Percentiles rank a stretch among this genome's conserved stretches.
Evolutionary conservation across 1,284 basidiomycete species (phyloP).

Genomic region (Phylloporus sp.): DNA sequence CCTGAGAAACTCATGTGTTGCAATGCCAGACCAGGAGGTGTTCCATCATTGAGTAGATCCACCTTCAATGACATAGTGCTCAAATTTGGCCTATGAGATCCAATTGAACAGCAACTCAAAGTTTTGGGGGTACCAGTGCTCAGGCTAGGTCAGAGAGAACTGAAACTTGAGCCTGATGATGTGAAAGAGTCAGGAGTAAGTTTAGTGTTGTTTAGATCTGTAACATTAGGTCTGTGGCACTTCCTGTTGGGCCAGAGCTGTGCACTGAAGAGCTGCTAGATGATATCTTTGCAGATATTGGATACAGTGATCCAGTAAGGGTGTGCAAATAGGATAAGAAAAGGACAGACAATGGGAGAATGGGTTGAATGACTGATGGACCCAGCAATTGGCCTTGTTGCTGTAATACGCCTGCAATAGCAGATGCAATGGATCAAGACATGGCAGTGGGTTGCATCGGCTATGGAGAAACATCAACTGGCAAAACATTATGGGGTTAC

Average conservation of each 20-base stretch:
- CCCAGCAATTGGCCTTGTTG: constrained; percentile 23
- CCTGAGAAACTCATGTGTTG: constrained; percentile 30
- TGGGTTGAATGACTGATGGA: constrained; percentile 24
- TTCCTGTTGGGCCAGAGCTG: constrained; percentile 22
- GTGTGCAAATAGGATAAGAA: constrained; percentile 34
- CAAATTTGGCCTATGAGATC: constrained; percentile 28
- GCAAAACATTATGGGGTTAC: constrained; percentile 38
- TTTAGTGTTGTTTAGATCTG: constrained; percentile 33
- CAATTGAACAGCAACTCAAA: constrained; percentile 30
- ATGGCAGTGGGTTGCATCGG: constrained; percentile 15
- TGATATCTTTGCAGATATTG: constrained; percentile 20
- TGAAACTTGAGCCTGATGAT: constrained; percentile 31
- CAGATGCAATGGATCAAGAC: constrained; percentile 26
- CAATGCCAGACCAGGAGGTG: constrained; percentile 19
- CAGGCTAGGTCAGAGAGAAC: constrained; percentile 30
- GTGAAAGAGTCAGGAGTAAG: constrained; percentile 30
- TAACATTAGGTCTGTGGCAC: constrained; percentile 25
- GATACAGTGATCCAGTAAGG: constrained; percentile 33
- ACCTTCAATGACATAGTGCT: constrained; percentile 23
- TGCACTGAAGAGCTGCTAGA: constrained; percentile 28
- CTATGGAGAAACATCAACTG: constrained; percentile 30
- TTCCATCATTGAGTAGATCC: constrained; percentile 26
- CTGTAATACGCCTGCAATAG: constrained; percentile 25
- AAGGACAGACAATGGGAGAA: constrained; percentile 24
- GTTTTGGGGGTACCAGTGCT: constrained; percentile 34